These are phyloP conservation scores for Diaporthe sp. DNA, from an alignment of 2,329 filamentous ascomycete genomes.

Conservation along the genomic window DNA sequence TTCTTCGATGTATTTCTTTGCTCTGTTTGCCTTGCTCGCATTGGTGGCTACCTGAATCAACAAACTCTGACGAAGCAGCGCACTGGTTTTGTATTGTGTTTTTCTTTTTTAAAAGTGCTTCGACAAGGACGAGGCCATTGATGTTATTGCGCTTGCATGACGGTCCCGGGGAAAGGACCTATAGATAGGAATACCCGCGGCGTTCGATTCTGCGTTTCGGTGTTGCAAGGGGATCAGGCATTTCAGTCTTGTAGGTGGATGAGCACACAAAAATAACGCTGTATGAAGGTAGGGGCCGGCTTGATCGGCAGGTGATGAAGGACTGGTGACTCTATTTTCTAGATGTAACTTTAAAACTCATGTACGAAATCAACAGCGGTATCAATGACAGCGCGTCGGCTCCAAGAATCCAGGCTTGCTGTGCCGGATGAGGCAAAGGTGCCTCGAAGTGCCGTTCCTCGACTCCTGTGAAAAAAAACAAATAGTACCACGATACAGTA, in stretches of 20 bases:
- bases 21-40: neutral
- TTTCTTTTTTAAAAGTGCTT: neutral
- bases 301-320: neutral
- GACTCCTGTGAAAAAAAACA: neutral
- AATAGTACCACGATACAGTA: neutral
- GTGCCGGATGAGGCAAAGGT: neutral
- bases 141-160: slow-evolving; percentile 24
- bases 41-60: slow-evolving; percentile 4
- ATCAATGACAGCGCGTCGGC: slow-evolving; percentile 10
- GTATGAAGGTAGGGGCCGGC: neutral
- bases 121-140: neutral
- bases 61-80: neutral
- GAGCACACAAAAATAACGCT: neutral
- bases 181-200: slow-evolving; percentile 30
- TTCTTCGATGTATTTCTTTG: slow-evolving; percentile 4
- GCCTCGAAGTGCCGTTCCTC: neutral
- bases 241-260: neutral
- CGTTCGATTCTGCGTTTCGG: slow-evolving; percentile 24
- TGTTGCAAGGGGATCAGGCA: neutral
- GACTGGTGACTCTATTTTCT: slow-evolving; percentile 7
- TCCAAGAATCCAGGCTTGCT: neutral
- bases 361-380: slow-evolving; percentile 13
- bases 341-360: slow-evolving; percentile 16
- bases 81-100: neutral
- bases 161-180: slow-evolving; percentile 27